Evolutionary conservation across 176 grass and related monocot genomes (phyloP), one percentile per base, ranked within the genome.

Genomic region (Ensete ventricosum): DNA sequence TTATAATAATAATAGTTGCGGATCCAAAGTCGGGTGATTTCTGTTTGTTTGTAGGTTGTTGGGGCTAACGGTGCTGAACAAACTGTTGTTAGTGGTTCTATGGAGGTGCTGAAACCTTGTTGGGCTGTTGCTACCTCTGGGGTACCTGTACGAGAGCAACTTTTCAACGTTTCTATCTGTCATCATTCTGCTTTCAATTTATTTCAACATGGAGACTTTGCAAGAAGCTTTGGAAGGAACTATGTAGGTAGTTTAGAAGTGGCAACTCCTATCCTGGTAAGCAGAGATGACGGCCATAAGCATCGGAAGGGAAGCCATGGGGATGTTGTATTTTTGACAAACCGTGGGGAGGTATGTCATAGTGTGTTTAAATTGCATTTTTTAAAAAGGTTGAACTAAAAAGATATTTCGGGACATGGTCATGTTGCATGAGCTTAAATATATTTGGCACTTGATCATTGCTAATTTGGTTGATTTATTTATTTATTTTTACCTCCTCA

Each of bases 51-150:
- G 65, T 75, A 96, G 92, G 89, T 92, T 65, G 88, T 98, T 57
- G 95, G 95, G 58, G 85, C 79, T 81, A 87, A 93, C 70, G 90
- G 95, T 25, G 83, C 83, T 48, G 90, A 98, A 76, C 86, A 91
- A 82, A 88, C 88, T 79, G 90, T 97, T 80, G 82, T 91, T 27
- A 93, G 86, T 49, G 95, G 95, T 25, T 93, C 90, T 14, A 92
- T 90, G 85, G 95, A 98, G 51, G 88, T 98, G 23, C 63, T 98
- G 53, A 91, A 86, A 78, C 95, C 95, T 1, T 98, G 95, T 85
- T 98, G 95, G 95, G 95, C 95, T 82, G 90, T 99, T 66, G 95
- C 90, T 29, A 93, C 95, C 66, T 99, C 95, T 13, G 95, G 95
- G 66, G 95, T 99, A 55, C 95, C 95, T 23, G 86, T 94, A 52